A percentile compares a stretch with the other conserved stretches of the same genome.
phyloP scores from a whole-genome alignment of 192 early-diverging fungal species.

The Glomus cerebriforme region DNA sequence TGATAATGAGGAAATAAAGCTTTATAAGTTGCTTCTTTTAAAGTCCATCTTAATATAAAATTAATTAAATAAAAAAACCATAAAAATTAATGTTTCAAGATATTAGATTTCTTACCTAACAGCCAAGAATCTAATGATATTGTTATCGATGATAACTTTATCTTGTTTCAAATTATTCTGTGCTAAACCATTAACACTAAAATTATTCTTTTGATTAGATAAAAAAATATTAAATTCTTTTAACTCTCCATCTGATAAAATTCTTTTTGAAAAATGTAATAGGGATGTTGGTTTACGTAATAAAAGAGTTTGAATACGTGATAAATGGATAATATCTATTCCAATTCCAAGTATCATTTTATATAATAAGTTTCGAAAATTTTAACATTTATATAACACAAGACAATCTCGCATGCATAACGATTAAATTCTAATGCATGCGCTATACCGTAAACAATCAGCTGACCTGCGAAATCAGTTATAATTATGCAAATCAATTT shows the following conservation, averaged over 20 bases:
- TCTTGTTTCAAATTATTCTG: neutral
- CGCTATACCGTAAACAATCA: too few species aligned
- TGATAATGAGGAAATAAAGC: slow-evolving; percentile 61
- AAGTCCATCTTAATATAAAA: slow-evolving; percentile 54
- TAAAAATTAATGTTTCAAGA: neutral
- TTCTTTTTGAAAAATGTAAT: slow-evolving; percentile 58
- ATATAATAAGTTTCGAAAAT: too few species aligned
- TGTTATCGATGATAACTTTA: neutral
- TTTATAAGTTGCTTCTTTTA: slow-evolving; percentile 78
- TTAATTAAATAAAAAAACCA: neutral
- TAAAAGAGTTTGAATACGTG: slow-evolving; percentile 61
- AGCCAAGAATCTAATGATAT: slow-evolving; percentile 3
- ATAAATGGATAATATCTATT: slow-evolving; percentile 71
- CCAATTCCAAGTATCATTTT: slow-evolving; percentile 79
- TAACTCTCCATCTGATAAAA: slow-evolving; percentile 50
- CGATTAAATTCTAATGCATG: too few species aligned
- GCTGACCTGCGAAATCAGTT: too few species aligned
- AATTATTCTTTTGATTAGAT: neutral
- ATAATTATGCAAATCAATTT: too few species aligned
- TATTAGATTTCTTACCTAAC: neutral
- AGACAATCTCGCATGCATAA: too few species aligned
- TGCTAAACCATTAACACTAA: too few species aligned
- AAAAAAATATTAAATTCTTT: slow-evolving; percentile 38
- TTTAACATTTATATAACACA: too few species aligned
- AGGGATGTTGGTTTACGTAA: slow-evolving; percentile 45